These are phyloP conservation scores for Scalesia atractyloides DNA, from an alignment of 129 eudicot genomes.

Conservation along the genomic window DNA sequence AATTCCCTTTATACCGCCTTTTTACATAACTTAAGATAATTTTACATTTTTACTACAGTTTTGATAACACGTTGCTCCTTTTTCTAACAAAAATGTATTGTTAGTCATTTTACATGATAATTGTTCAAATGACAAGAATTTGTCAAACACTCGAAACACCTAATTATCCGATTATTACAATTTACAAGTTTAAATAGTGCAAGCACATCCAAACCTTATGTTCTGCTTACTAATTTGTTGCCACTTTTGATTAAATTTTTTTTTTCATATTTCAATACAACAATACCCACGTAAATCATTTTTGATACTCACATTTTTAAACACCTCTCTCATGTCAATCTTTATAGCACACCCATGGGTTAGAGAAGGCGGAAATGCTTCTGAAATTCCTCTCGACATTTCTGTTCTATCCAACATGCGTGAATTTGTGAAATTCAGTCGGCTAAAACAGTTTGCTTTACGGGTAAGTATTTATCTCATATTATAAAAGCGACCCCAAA, in stretches of 20 bases:
- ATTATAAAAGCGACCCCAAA: neutral
- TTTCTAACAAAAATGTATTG: neutral
- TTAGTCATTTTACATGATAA: neutral
- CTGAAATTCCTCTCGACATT: conserved; percentile 95
- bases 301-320: neutral
- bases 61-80: neutral
- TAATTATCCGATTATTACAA: neutral
- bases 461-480: conserved; percentile 44
- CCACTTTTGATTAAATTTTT: neutral
- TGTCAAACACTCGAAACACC: neutral
- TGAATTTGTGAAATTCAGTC: conserved; percentile 88
- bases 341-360: conserved; percentile 96
- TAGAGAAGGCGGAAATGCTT: conserved; percentile 96
- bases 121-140: neutral
- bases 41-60: neutral
- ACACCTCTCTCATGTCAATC: conserved; percentile 1
- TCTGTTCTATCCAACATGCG: conserved; percentile 89
- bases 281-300: neutral
- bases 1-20: neutral
- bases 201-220: neutral
- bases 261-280: neutral
- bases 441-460: conserved; percentile 84
- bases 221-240: neutral
- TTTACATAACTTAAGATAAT: neutral
- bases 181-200: neutral